phyloP scores from a whole-genome alignment of 768 basidiomycete species.

The Kwoniella sp. region DNA sequence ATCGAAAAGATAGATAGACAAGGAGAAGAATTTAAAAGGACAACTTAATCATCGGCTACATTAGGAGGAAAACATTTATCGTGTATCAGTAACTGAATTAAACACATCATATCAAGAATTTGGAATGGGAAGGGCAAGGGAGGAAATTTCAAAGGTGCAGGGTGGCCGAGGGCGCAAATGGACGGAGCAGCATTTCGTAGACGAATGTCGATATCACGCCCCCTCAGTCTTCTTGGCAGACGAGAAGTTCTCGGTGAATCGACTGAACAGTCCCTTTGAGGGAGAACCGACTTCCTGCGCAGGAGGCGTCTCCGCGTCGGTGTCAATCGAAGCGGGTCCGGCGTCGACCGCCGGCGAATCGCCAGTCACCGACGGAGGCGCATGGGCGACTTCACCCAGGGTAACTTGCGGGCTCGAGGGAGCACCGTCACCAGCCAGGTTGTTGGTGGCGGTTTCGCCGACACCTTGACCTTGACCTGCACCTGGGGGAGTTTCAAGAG shows the following conservation, averaged over 20 bases:
- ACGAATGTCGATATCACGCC: background rate
- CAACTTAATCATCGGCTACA: slow-evolving; percentile 19
- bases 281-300: slow-evolving; percentile 6
- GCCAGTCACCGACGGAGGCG: slow-evolving; percentile 30
- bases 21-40: background rate
- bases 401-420: slow-evolving; percentile 25
- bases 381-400: slow-evolving; percentile 42
- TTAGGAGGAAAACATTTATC: background rate
- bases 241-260: slow-evolving; percentile 40
- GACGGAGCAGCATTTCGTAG: too few relatives aligned
- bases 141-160: background rate
- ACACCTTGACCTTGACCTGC: slow-evolving; percentile 20
- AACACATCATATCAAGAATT: background rate
- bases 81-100: background rate
- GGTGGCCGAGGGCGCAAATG: too few relatives aligned
- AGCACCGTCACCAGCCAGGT: slow-evolving; percentile 1
- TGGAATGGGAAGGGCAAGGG: background rate
- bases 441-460: slow-evolving; percentile 3
- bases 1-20: too few relatives aligned
- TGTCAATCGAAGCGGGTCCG: slow-evolving; percentile 22
- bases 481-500: slow-evolving; percentile 7
- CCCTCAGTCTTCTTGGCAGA: slow-evolving; percentile 7
- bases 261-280: slow-evolving; percentile 35
- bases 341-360: slow-evolving; percentile 12
- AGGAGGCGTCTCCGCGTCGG: slow-evolving; percentile 33